These are phyloP conservation scores for Camelina sativa DNA, from an alignment of 345 rosid genomes.

Conservation along the genomic window DNA sequence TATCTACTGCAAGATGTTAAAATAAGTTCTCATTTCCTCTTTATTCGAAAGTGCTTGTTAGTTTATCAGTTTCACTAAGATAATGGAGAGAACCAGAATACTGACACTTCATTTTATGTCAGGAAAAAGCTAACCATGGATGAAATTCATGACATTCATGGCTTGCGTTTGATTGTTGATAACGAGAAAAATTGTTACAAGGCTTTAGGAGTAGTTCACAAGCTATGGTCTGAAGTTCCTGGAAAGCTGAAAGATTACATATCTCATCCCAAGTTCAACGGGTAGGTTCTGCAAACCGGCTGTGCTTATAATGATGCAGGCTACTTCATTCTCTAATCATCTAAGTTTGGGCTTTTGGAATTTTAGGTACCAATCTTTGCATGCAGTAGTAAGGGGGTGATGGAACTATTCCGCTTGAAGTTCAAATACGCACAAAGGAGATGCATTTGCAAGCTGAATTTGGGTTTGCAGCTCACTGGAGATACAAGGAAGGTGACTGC, in stretches of 20 bases:
- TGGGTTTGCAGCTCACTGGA: slow-evolving; percentile 99
- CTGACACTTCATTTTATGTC: slow-evolving; percentile 23
- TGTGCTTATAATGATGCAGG: not conserved
- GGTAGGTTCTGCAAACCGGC: slow-evolving; percentile 54
- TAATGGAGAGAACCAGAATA: not conserved
- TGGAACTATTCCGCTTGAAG: slow-evolving; percentile 80
- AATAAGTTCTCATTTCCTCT: slow-evolving; percentile 56
- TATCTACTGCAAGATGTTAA: slow-evolving; percentile 85
- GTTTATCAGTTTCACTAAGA: not conserved
- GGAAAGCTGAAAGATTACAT: slow-evolving; percentile 93
- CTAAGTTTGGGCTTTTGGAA: slow-evolving; percentile 38
- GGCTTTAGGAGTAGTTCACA: slow-evolving; percentile 70
- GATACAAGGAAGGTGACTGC: slow-evolving; percentile 91
- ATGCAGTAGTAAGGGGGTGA: slow-evolving; percentile 82
- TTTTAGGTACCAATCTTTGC: slow-evolving; percentile 85
- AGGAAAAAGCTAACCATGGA: slow-evolving; percentile 89
- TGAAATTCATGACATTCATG: slow-evolving; percentile 94
- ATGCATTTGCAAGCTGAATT: slow-evolving; percentile 97
- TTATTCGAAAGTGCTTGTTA: not conserved
- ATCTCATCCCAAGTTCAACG: slow-evolving; percentile 73
- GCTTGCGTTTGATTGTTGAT: slow-evolving; percentile 85
- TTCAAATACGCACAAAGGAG: slow-evolving; percentile 87
- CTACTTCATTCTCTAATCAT: not conserved
- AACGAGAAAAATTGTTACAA: slow-evolving; percentile 78
- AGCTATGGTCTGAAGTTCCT: slow-evolving; percentile 86